Percentiles rank a stretch among this genome's conserved stretches.
These are phyloP conservation scores for Epichloe uncinata DNA, from an alignment of 2,329 filamentous ascomycete genomes.

Conservation along the genomic window DNA sequence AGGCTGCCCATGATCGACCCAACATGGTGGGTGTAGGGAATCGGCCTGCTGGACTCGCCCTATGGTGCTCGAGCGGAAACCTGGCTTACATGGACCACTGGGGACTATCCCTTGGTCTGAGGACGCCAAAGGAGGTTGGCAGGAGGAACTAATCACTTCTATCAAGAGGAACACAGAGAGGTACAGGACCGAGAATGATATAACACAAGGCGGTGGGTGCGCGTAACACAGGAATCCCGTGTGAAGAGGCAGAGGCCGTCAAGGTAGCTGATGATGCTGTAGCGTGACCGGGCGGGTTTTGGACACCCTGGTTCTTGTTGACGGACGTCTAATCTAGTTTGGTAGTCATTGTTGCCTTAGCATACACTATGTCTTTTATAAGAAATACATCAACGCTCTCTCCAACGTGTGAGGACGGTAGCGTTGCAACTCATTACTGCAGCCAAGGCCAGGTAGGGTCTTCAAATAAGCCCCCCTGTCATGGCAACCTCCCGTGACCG, in stretches of 20 bases:
- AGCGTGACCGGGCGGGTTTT: not conserved
- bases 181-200: conserved; percentile 8
- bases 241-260: not conserved
- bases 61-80: conserved; percentile 33
- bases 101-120: conserved; percentile 11
- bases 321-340: not conserved
- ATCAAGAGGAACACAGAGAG: conserved; percentile 10
- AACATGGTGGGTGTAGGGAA: conserved; percentile 28
- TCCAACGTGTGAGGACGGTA: not conserved
- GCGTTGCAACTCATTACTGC: not conserved
- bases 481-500: conserved; percentile 17
- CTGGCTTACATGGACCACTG: conserved; percentile 26
- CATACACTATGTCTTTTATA: conserved; percentile 1
- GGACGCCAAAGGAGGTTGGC: conserved; percentile 10
- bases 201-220: conserved; percentile 6
- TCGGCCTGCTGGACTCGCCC: conserved; percentile 29
- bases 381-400: conserved; percentile 1
- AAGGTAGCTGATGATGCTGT: not conserved
- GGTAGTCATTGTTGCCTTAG: conserved; percentile 1
- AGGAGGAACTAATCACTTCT: conserved; percentile 5
- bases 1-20: conserved; percentile 23
- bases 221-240: conserved; percentile 1
- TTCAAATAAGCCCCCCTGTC: conserved; percentile 8
- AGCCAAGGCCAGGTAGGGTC: not conserved
- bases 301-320: not conserved